These are phyloP conservation scores for Dalbergia cultrata DNA, from an alignment of 306 rosid genomes.

Conservation along the genomic window DNA sequence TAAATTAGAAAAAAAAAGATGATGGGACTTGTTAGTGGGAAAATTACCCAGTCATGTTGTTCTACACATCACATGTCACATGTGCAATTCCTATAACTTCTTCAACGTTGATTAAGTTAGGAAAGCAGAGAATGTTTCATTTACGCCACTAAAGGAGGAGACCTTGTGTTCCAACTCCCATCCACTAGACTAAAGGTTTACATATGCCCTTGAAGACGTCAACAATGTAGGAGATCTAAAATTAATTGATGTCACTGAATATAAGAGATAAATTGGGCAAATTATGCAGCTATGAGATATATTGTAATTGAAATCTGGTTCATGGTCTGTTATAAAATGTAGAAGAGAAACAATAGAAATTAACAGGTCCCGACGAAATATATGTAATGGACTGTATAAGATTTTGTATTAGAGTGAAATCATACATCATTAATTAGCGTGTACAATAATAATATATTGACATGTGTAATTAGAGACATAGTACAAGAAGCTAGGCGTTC, in stretches of 20 bases:
- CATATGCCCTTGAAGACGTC: background rate
- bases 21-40: background rate
- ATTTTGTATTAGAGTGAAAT: background rate
- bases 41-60: background rate
- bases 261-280: background rate
- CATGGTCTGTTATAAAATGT: background rate
- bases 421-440: background rate
- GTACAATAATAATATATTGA: conserved; percentile 1
- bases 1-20: background rate
- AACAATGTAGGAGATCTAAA: background rate
- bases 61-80: background rate
- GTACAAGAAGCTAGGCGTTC: background rate
- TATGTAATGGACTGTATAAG: background rate
- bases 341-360: background rate
- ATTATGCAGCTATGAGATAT: no score
- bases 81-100: no score
- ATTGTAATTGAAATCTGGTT: background rate
- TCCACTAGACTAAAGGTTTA: no score
- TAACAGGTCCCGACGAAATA: background rate
- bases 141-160: background rate
- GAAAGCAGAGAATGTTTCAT: background rate
- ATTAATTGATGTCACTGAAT: background rate
- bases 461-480: conserved; percentile 20
- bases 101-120: no score
- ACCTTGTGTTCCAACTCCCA: no score